These are phyloP conservation scores for Coemansia sp. DNA, from an alignment of 192 early-diverging fungal species.

Conservation along the genomic window DNA sequence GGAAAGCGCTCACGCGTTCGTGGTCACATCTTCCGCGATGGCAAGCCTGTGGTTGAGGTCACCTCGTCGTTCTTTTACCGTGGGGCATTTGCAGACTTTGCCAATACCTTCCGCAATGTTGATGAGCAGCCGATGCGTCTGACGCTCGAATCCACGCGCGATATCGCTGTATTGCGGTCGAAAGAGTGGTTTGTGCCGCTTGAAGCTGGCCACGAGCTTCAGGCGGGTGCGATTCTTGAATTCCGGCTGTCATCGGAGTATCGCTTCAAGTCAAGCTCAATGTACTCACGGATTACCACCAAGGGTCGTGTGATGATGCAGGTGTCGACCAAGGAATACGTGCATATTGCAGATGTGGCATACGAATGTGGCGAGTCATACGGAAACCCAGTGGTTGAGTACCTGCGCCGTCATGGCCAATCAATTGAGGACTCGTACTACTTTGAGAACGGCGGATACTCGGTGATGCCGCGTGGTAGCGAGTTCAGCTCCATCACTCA, in stretches of 20 bases:
- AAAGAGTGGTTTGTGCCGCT: constrained; percentile 80
- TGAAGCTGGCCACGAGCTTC: constrained; percentile 56
- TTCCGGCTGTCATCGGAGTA: constrained; percentile 52
- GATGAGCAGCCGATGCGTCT: constrained; percentile 81
- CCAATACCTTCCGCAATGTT: constrained; percentile 82
- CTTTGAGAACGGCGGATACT: constrained; percentile 91
- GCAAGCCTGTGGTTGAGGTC: constrained; percentile 81
- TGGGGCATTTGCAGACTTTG: constrained; percentile 83
- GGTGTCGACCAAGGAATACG: constrained; percentile 77
- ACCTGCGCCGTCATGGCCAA: constrained; percentile 80
- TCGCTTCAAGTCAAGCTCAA: constrained; percentile 50
- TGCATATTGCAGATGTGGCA: constrained; percentile 78
- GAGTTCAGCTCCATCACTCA: constrained; percentile 85
- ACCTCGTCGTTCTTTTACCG: constrained; percentile 91
- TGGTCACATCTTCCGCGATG: constrained; percentile 70
- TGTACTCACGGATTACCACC: constrained; percentile 74
- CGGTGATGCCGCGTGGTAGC: constrained; percentile 81
- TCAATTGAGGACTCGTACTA: constrained; percentile 85
- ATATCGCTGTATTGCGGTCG: constrained; percentile 84
- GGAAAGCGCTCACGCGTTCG: constrained; percentile 92
- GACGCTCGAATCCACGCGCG: constrained; percentile 72
- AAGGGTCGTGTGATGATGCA: constrained; percentile 72
- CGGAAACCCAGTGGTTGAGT: constrained; percentile 89
- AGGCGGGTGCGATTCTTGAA: constrained; percentile 57
- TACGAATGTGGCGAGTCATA: constrained; percentile 72